Conservation (phyloP, 2,329 filamentous ascomycete genomes). For the Sporothrix curviconia region DNA sequence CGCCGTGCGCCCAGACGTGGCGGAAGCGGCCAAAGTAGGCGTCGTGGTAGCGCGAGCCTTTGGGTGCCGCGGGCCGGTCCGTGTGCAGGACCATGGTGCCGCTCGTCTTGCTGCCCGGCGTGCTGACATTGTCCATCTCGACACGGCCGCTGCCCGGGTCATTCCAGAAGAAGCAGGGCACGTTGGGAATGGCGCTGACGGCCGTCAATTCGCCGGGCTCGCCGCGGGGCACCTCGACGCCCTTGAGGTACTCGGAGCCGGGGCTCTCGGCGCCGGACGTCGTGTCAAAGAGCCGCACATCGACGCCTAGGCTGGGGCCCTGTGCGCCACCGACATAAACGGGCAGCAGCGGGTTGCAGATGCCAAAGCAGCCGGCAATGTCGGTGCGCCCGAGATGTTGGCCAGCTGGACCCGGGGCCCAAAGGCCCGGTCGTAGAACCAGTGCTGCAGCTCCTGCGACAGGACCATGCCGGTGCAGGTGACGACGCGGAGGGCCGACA, state of each 20-base stretch:
- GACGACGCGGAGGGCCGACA: slow-evolving; percentile 55
- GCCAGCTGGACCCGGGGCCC: slow-evolving; percentile 58
- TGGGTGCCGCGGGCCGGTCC: slow-evolving; percentile 32
- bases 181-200: slow-evolving; percentile 65
- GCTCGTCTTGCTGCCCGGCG: too few relatives aligned
- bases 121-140: slow-evolving; percentile 11
- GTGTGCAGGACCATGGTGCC: slow-evolving; percentile 14
- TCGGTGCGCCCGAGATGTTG: slow-evolving; percentile 74
- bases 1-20: slow-evolving; percentile 74
- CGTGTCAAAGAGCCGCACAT: slow-evolving; percentile 56
- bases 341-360: slow-evolving; percentile 63
- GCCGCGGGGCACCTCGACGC: slow-evolving; percentile 46
- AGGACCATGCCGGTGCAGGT: slow-evolving; percentile 77
- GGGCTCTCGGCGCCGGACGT: slow-evolving; percentile 38
- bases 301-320: slow-evolving; percentile 42
- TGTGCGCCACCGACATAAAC: slow-evolving; percentile 53
- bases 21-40: slow-evolving; percentile 58
- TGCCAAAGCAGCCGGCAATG: slow-evolving; percentile 56
- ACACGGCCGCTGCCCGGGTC: slow-evolving; percentile 31
- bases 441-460: slow-evolving; percentile 69
- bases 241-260: slow-evolving; percentile 34
- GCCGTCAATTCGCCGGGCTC: slow-evolving; percentile 70
- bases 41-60: slow-evolving; percentile 50
- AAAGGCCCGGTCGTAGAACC: slow-evolving; percentile 69
- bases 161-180: slow-evolving; percentile 62